Conservation (phyloP, 2,329 filamentous ascomycete species). For the Pezicula neosporulosa region DNA sequence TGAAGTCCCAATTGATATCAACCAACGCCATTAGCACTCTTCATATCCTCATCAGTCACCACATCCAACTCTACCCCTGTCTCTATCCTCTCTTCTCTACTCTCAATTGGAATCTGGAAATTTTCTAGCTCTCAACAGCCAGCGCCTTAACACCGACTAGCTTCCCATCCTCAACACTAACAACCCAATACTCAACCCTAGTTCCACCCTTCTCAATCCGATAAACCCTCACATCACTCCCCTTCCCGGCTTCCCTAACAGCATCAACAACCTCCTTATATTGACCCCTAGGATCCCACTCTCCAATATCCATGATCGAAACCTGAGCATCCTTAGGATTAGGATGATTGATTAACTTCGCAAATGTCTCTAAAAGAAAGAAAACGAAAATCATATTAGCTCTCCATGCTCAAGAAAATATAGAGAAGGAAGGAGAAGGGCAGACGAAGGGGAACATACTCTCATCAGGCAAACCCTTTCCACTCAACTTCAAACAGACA, state of each 20-base stretch:
- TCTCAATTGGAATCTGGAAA: no score
- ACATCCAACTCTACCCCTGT: no score
- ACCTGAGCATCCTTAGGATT: conserved; percentile 53
- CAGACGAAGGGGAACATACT: conserved; percentile 39
- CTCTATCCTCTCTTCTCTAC: no score
- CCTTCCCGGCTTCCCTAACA: conserved; percentile 57
- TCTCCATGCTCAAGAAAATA: not conserved
- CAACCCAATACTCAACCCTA: conserved; percentile 75
- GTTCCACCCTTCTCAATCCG: conserved; percentile 59
- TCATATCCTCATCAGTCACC: no score
- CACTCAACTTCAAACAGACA: conserved; percentile 63
- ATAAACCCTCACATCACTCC: conserved; percentile 73
- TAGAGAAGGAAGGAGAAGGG: conserved; percentile 7
- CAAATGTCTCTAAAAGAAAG: conserved; percentile 58
- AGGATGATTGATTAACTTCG: conserved; percentile 59
- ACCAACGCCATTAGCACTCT: no score
- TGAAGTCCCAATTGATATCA: no score
- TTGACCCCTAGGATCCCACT: conserved; percentile 71
- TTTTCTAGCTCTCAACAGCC: conserved; percentile 65
- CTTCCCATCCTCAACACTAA: conserved; percentile 58
- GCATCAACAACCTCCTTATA: conserved; percentile 69
- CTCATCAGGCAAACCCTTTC: conserved; percentile 55
- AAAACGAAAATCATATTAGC: conserved; percentile 1
- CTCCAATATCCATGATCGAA: conserved; percentile 60
- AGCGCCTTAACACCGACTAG: conserved; percentile 77